Conservation (phyloP, 1,284 basidiomycete genomes). For the Blastosporella zonata region DNA sequence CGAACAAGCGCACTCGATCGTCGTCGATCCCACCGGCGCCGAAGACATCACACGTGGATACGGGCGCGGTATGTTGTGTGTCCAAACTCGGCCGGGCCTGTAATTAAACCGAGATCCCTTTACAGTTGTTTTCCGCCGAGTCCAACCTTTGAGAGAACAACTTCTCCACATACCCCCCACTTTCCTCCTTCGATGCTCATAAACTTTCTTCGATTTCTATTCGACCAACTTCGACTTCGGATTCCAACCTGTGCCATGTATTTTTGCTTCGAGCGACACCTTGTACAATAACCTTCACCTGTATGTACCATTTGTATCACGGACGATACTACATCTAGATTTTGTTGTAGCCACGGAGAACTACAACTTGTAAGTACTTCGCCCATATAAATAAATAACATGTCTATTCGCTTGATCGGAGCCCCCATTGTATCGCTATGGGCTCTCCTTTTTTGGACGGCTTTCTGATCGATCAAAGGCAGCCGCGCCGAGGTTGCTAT, state of each 20-base stretch:
- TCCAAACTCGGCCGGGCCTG: not conserved
- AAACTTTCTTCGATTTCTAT: not conserved
- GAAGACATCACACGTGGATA: conserved; percentile 32
- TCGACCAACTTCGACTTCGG: conserved; percentile 12
- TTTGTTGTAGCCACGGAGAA: not conserved
- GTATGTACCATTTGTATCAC: conserved; percentile 1
- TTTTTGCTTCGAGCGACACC: not conserved
- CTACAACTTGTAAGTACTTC: not conserved
- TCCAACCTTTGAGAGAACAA: conserved; percentile 29
- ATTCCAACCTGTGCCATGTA: conserved; percentile 5
- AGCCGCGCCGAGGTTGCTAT: no score
- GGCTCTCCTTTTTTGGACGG: no score
- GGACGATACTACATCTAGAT: not conserved
- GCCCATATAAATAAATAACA: not conserved
- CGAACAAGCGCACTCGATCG: conserved; percentile 31
- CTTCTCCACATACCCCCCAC: not conserved
- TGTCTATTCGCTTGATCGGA: no score
- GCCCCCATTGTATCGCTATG: no score
- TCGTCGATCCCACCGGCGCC: conserved; percentile 40
- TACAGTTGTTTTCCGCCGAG: conserved; percentile 41
- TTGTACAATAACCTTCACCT: not conserved
- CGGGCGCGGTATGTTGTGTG: conserved; percentile 29
- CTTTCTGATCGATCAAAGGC: no score
- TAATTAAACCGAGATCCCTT: not conserved
- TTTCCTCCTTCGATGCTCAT: not conserved